These are phyloP conservation scores for Detonula confervacea DNA, from an alignment of 352 stramenopile species.

Conservation along the genomic window DNA sequence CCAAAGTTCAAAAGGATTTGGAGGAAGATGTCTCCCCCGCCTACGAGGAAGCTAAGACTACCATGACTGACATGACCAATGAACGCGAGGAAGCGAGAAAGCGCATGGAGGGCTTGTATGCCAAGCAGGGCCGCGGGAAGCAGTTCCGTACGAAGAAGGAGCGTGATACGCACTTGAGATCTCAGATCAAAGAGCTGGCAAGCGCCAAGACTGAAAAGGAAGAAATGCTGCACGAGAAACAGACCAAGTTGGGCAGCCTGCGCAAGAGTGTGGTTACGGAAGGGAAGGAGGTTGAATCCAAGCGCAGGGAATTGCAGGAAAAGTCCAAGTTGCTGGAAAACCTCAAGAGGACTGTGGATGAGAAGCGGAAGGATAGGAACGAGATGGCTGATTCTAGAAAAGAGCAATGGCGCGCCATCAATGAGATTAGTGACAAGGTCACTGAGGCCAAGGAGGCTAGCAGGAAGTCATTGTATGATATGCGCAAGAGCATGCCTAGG, in stretches of 20 bases:
- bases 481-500: conserved; percentile 80
- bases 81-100: conserved; percentile 65
- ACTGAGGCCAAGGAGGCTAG: conserved; percentile 71
- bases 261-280: too few relatives aligned
- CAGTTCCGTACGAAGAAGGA: conserved; percentile 94
- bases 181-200: conserved; percentile 79
- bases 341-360: conserved; percentile 67
- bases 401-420: conserved; percentile 71
- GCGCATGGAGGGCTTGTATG: conserved; percentile 90
- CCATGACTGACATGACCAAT: conserved; percentile 57
- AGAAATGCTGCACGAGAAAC: conserved; percentile 54
- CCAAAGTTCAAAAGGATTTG: conserved; percentile 60
- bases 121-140: conserved; percentile 94
- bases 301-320: too few relatives aligned
- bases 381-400: conserved; percentile 81
- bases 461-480: conserved; percentile 50
- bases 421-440: conserved; percentile 74
- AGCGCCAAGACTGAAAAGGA: conserved; percentile 68
- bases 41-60: conserved; percentile 64
- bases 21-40: conserved; percentile 65
- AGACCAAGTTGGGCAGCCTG: conserved; percentile 63
- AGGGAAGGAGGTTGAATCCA: too few relatives aligned
- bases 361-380: conserved; percentile 75
- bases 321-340: conserved; percentile 62
- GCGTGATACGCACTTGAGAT: conserved; percentile 88